phyloP scores from a whole-genome alignment of 164 flowering plant species.

The Vitis riparia region DNA sequence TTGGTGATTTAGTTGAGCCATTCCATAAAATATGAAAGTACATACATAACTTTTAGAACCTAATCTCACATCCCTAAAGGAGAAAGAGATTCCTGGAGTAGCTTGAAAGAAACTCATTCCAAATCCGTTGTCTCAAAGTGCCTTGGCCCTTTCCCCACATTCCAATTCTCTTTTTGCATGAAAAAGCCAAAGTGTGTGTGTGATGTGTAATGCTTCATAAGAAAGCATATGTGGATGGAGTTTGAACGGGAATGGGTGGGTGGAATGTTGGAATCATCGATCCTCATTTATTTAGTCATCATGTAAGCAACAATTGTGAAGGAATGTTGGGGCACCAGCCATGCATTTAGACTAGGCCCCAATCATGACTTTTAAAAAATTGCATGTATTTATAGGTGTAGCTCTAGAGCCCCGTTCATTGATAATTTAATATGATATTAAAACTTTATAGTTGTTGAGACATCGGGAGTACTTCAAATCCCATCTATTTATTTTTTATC shows the following conservation, averaged over 20 bases:
- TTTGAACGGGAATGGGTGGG: background rate
- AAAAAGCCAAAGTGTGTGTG: background rate
- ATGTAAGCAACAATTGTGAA: background rate
- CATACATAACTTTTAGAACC: background rate
- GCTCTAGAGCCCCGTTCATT: too few species aligned
- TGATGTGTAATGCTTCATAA: background rate
- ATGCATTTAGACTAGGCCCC: background rate
- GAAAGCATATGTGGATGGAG: background rate
- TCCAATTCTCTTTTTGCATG: background rate
- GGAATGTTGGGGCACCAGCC: background rate
- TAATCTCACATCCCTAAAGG: background rate
- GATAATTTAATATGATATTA: too few species aligned
- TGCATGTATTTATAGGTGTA: too few species aligned
- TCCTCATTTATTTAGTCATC: background rate
- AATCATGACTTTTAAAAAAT: too few species aligned
- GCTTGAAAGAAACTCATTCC: constrained; percentile 18
- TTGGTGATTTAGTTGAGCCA: constrained; percentile 11
- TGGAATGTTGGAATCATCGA: background rate
- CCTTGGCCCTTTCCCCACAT: background rate
- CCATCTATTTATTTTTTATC: too few species aligned
- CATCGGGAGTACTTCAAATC: too few species aligned
- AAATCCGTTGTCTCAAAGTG: background rate
- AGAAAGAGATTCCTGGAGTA: constrained; percentile 11
- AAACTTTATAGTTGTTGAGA: too few species aligned
- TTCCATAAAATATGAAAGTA: background rate